Conservation (phyloP, 176 grass and related monocot genomes). For the Paspalum vaginatum region DNA sequence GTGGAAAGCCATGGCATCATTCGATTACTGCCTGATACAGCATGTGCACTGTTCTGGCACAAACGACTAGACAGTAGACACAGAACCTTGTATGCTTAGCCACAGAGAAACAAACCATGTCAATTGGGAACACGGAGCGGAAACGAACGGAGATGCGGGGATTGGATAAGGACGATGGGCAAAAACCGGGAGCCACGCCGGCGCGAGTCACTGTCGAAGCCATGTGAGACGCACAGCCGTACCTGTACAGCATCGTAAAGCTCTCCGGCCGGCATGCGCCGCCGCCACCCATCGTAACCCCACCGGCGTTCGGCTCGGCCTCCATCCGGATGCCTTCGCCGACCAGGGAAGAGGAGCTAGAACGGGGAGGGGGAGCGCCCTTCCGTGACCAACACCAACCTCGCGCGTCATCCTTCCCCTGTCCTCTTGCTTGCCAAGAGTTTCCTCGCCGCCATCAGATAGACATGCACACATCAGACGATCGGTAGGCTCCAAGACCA, state of each 20-base stretch:
- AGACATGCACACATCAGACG: background rate
- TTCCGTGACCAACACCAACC: background rate
- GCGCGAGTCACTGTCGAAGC: background rate
- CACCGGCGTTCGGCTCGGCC: too few species aligned
- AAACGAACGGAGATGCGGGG: too few species aligned
- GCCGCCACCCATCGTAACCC: too few species aligned
- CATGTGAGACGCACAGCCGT: background rate
- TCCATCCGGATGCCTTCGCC: too few species aligned
- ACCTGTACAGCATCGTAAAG: background rate
- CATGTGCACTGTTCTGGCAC: background rate
- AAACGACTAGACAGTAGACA: background rate
- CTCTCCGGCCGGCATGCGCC: background rate
- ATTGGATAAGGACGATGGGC: background rate
- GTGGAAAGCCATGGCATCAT: too few species aligned
- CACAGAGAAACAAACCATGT: background rate
- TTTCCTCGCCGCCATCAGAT: background rate
- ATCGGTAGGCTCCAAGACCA: background rate
- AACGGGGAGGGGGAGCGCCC: background rate
- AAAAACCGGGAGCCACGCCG: constrained; percentile 2
- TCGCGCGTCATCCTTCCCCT: background rate
- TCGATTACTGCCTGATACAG: too few species aligned
- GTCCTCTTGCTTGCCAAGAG: background rate
- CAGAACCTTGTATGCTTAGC: too few species aligned
- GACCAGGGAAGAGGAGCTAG: background rate
- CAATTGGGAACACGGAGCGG: background rate